Conservation (phyloP, 805 yeast species). For the Candida ortonii region DNA sequence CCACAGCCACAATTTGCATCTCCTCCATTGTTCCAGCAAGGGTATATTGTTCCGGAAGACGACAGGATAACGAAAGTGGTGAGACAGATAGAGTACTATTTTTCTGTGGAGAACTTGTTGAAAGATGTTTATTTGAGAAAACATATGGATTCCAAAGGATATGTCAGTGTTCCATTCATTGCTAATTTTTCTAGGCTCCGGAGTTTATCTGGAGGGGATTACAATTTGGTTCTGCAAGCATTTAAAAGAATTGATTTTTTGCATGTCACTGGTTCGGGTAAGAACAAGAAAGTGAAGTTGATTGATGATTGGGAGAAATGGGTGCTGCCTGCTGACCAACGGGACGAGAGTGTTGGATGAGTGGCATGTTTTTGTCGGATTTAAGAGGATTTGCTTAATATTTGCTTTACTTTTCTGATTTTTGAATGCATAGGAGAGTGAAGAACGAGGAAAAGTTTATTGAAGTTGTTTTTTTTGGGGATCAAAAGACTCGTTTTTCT, state of each 20-base stretch:
- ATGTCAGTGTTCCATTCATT: constrained; percentile 56
- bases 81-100: constrained; percentile 79
- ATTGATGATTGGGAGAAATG: constrained; percentile 60
- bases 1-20: constrained; percentile 4
- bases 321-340: constrained; percentile 55
- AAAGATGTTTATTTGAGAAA: constrained; percentile 78
- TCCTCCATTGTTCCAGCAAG: constrained; percentile 3
- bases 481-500: constrained; percentile 22
- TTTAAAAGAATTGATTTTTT: constrained; percentile 29
- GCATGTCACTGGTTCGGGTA: constrained; percentile 30
- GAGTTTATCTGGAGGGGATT: constrained; percentile 49
- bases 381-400: constrained; percentile 1
- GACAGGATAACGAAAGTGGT: constrained; percentile 17
- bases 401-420: constrained; percentile 2
- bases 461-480: too few species aligned
- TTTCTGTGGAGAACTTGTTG: constrained; percentile 78
- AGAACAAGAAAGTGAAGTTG: constrained; percentile 52
- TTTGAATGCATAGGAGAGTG: neutral
- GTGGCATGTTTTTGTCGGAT: too few species aligned
- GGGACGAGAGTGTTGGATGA: constrained; percentile 29
- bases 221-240: constrained; percentile 35
- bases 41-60: constrained; percentile 3
- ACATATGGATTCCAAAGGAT: constrained; percentile 73
- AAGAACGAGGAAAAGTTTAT: too few species aligned
- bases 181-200: constrained; percentile 72